A percentile compares a stretch with the other conserved stretches of the same genome.
Conservation (phyloP, 192 early-diverging fungal species). For the Coemansia sp. region DNA sequence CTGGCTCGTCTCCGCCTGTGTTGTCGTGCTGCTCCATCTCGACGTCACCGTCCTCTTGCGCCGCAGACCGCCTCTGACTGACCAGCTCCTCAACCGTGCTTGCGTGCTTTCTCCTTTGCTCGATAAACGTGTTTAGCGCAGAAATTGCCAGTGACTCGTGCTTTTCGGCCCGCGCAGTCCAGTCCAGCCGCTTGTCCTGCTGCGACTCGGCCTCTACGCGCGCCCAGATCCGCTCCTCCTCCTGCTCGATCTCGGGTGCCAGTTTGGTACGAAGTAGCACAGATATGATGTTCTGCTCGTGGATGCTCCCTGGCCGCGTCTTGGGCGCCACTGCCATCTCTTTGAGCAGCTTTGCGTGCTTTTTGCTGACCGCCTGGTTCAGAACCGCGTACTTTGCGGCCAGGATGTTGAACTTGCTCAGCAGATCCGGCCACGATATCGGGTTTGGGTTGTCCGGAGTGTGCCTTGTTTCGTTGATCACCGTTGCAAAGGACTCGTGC, state of each 20-base stretch:
- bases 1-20: not conserved
- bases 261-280: constrained; percentile 56
- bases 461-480: constrained; percentile 52
- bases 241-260: constrained; percentile 55
- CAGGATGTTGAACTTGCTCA: constrained; percentile 58
- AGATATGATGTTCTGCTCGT: constrained; percentile 53
- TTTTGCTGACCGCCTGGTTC: constrained; percentile 39
- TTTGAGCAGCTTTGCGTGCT: constrained; percentile 37
- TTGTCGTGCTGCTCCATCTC: constrained; percentile 2
- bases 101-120: constrained; percentile 28
- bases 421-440: constrained; percentile 50
- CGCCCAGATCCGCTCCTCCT: constrained; percentile 45
- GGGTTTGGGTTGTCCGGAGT: constrained; percentile 43
- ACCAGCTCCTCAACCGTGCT: constrained; percentile 27
- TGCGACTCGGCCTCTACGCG: constrained; percentile 26
- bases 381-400: constrained; percentile 51
- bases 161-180: constrained; percentile 22
- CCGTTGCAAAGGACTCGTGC: constrained; percentile 45
- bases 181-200: constrained; percentile 29
- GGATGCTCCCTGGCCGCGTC: constrained; percentile 36
- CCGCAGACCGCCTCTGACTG: constrained; percentile 4
- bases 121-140: constrained; percentile 33
- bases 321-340: constrained; percentile 49
- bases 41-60: not conserved
- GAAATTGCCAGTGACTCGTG: constrained; percentile 48